Conservation (phyloP, 2,329 filamentous ascomycete genomes). For the Aspergillus fijiensis region DNA sequence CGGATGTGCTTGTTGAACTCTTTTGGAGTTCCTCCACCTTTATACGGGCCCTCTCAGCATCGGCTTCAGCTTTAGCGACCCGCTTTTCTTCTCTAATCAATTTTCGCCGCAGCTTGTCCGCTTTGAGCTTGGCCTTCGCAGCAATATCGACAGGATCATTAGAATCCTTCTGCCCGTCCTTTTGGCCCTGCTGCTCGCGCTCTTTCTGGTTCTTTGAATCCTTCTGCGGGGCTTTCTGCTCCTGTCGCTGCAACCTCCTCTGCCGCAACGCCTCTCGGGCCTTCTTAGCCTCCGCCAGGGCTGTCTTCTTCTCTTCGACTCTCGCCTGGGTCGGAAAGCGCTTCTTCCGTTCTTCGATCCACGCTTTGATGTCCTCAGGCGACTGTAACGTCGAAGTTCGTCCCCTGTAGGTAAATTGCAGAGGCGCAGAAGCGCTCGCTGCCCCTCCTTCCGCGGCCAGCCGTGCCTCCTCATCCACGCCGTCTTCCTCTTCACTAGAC, state of each 20-base stretch:
- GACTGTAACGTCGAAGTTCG: conserved; percentile 54
- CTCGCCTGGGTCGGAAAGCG: conserved; percentile 78
- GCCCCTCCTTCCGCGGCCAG: conserved; percentile 30
- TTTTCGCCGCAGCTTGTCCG: conserved; percentile 43
- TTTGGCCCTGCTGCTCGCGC: conserved; percentile 23
- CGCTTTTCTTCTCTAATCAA: conserved; percentile 66
- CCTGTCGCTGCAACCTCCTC: conserved; percentile 40
- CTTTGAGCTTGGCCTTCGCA: conserved; percentile 39
- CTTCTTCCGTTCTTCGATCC: conserved; percentile 76
- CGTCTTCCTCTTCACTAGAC: conserved; percentile 48
- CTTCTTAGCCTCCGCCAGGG: conserved; percentile 62
- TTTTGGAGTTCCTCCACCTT: conserved; percentile 35
- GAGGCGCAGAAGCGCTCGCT: conserved; percentile 23
- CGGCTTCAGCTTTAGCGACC: conserved; percentile 46
- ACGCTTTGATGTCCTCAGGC: conserved; percentile 69
- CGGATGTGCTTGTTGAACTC: conserved; percentile 16
- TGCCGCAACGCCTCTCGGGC: conserved; percentile 40
- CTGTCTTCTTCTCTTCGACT: conserved; percentile 60
- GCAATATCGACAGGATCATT: conserved; percentile 34
- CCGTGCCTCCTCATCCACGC: conserved; percentile 47
- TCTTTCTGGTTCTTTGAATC: conserved; percentile 29
- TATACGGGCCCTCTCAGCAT: conserved; percentile 40
- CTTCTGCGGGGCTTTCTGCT: conserved; percentile 32
- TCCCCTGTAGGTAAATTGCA: conserved; percentile 59
- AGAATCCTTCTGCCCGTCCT: conserved; percentile 25